Conservation (phyloP, 371 early-diverging fungal genomes). For the Syncephalis plumigaleata region DNA sequence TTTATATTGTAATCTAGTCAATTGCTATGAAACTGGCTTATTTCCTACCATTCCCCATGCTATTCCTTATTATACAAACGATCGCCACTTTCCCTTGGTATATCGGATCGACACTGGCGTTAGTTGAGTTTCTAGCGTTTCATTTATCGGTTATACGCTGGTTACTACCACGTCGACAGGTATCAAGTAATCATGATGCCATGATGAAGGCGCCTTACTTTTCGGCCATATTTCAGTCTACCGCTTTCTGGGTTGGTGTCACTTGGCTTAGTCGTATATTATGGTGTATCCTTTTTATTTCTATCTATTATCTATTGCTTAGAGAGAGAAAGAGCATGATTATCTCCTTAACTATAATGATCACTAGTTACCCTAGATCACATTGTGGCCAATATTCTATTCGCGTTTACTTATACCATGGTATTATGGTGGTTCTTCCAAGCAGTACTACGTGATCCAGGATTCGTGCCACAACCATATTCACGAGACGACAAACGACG, state of each 20-base stretch:
- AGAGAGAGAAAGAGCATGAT: not conserved
- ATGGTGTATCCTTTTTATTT: conserved; percentile 7
- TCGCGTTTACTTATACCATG: conserved; percentile 27
- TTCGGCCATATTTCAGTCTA: conserved; percentile 70
- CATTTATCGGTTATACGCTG: conserved; percentile 40
- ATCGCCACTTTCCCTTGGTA: conserved; percentile 57
- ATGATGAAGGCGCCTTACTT: conserved; percentile 64
- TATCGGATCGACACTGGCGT: conserved; percentile 43
- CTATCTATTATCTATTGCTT: not conserved
- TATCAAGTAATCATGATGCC: conserved; percentile 24
- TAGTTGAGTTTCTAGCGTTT: conserved; percentile 26
- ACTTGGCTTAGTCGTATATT: conserved; percentile 29
- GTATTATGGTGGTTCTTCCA: conserved; percentile 56
- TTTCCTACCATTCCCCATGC: conserved; percentile 41
- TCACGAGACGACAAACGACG: conserved; percentile 22
- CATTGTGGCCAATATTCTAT: conserved; percentile 35
- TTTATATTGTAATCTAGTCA: not conserved
- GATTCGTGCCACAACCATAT: conserved; percentile 39
- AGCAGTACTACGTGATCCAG: conserved; percentile 63
- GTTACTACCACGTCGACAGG: conserved; percentile 19
- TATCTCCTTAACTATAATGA: not conserved
- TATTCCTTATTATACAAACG: conserved; percentile 34
- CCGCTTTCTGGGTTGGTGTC: conserved; percentile 43
- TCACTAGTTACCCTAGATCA: conserved; percentile 39
- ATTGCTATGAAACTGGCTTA: conserved; percentile 24